Evolutionary conservation across 139 green algal species (phyloP).

Genomic region (Raphidocelis subcapitata): DNA sequence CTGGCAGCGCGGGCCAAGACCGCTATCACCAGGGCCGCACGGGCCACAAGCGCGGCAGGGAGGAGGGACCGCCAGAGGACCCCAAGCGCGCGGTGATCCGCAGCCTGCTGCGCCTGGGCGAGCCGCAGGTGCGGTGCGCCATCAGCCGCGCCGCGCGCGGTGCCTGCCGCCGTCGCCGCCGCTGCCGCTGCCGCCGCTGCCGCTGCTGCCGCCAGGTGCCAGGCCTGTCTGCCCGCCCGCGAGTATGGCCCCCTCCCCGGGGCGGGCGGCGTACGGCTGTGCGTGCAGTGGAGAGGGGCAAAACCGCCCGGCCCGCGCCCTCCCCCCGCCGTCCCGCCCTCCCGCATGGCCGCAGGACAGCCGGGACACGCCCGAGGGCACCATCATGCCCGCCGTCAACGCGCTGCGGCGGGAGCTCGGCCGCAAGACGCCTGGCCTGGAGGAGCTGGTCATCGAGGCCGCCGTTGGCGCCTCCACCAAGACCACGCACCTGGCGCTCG

Average conservation of each 20-base stretch:
- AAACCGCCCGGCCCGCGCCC: too few species aligned
- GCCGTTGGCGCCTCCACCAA: background rate
- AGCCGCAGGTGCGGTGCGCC: slow-evolving; percentile 25
- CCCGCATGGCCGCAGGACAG: too few species aligned
- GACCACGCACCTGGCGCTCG: slow-evolving; percentile 11
- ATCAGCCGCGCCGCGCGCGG: background rate
- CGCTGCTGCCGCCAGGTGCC: background rate
- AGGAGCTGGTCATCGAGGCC: background rate
- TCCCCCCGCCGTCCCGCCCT: too few species aligned
- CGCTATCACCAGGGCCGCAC: background rate
- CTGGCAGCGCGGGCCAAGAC: background rate
- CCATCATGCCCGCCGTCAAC: slow-evolving; percentile 34
- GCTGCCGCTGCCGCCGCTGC: too few species aligned
- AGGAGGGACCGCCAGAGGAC: slow-evolving; percentile 22
- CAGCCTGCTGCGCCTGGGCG: slow-evolving; percentile 32
- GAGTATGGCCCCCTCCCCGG: background rate
- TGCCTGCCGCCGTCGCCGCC: background rate
- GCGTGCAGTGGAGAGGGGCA: background rate
- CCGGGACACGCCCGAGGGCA: slow-evolving; percentile 21
- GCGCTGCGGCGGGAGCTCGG: slow-evolving; percentile 42
- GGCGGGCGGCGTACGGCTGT: background rate
- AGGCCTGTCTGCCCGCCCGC: background rate
- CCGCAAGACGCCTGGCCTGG: slow-evolving; percentile 24
- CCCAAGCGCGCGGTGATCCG: slow-evolving; percentile 35
- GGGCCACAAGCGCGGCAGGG: slow-evolving; percentile 33